Conservation (phyloP, 1,284 basidiomycete genomes). For the Trichosporon faecale region DNA sequence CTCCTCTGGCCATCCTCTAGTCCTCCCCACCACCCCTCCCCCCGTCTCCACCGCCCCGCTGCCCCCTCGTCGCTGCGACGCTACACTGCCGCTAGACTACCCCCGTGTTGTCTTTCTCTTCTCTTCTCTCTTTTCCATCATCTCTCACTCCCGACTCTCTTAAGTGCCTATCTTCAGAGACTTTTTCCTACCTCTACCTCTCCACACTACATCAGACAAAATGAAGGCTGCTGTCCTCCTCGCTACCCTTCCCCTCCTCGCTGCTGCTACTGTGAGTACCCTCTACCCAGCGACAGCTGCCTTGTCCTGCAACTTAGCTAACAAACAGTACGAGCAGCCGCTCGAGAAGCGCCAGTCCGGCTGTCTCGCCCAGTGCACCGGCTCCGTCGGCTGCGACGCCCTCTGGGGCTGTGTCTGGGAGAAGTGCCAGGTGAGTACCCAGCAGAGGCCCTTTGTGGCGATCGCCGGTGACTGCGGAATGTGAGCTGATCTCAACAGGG, state of each 20-base stretch:
- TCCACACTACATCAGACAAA: background rate
- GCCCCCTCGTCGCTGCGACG: background rate
- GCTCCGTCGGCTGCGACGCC: conserved; percentile 12
- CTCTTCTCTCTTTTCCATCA: conserved; percentile 1
- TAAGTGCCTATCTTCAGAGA: background rate
- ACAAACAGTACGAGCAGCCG: background rate
- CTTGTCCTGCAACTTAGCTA: background rate
- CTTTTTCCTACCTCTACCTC: background rate
- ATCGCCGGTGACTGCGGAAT: background rate
- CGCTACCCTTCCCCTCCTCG: conserved; percentile 14
- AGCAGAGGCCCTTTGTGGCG: background rate
- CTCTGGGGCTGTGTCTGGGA: conserved; percentile 24
- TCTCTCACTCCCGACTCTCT: background rate
- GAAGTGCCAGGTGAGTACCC: conserved; percentile 21
- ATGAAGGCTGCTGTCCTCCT: conserved; percentile 17
- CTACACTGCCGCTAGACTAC: background rate
- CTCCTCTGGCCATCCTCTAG: background rate
- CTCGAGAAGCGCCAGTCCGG: conserved; percentile 13
- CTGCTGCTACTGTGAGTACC: conserved; percentile 6
- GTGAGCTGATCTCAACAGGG: conserved; percentile 13
- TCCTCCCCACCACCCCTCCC: background rate
- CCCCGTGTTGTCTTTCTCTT: background rate
- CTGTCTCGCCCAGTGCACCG: conserved; percentile 8
- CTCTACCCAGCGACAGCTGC: background rate
- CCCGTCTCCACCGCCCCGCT: background rate